Evolutionary conservation across 345 rosid species (phyloP).

Genomic region (Eucalyptus leucophloia): DNA sequence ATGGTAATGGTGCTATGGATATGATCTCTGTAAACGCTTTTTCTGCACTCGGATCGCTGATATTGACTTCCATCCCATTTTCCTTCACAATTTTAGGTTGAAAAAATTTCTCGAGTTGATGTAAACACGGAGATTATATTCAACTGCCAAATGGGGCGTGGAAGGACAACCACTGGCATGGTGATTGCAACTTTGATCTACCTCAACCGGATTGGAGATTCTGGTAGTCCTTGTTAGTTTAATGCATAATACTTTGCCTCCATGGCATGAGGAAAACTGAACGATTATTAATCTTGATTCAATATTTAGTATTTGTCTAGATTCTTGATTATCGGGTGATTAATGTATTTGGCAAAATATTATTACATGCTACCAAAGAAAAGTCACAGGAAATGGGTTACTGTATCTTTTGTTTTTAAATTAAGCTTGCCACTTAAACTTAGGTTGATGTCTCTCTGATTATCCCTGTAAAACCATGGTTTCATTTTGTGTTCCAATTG

Average conservation of each 20-base stretch:
- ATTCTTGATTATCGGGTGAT: background rate
- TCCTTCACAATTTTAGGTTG: constrained; percentile 38
- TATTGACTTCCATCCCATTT: background rate
- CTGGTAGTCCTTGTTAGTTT: constrained; percentile 42
- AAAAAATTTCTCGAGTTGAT: constrained; percentile 73
- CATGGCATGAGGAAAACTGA: background rate
- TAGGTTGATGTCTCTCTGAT: background rate
- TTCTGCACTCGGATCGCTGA: background rate
- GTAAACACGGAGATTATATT: constrained; percentile 65
- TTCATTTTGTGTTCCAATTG: background rate
- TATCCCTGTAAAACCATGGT: background rate
- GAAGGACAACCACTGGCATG: constrained; percentile 98
- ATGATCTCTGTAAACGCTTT: background rate
- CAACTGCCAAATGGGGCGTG: constrained; percentile 99
- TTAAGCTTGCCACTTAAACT: background rate
- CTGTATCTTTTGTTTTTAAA: background rate
- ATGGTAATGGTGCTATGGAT: background rate
- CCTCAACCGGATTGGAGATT: constrained; percentile 82
- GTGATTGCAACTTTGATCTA: constrained; percentile 90
- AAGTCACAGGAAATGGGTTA: background rate
- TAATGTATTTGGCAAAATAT: background rate
- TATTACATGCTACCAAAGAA: background rate
- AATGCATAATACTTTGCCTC: background rate
- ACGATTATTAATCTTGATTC: background rate
- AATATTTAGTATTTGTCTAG: background rate